Base-by-base conservation (phyloP, 805 yeast species). In the Starmerella etchellsii region DNA sequence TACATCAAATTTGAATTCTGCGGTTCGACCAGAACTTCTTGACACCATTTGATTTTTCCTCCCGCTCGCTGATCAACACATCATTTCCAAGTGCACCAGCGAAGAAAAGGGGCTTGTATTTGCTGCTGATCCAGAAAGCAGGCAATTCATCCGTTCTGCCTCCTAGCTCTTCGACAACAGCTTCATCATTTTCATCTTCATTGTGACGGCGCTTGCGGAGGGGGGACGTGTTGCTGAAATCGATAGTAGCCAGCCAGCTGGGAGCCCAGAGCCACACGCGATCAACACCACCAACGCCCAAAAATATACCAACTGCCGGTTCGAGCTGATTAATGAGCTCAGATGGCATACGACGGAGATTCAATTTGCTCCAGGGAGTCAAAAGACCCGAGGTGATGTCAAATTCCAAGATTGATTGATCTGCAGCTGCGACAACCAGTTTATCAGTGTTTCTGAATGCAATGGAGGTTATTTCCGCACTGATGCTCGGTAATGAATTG, bases 231-330 rank as follows among this genome's bases (percentile, higher is more conserved):
- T 67, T 56, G 8, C 68, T 58, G 48, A 81, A 60, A 58, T 88
- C 88, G 37, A 88, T 69, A 57, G 71, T 81, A 3, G 79, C 71
- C 14, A 87, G 50, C 94, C 95, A 88, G 38, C 72, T 72, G 18
- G 81, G 68, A 1, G 95, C 94, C 73, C 82, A 85, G n/a, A 84
- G 61, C 95, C 95, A 88, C 14, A 80, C 63, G 41, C 73, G 67
- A 26, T 62, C 53, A 1, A 61, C 49, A 26, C 62, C 59, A 3
- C 57, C 54, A 9, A 57, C 58, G 39, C 74, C 75, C 14, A 58
- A 54, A 54, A 81, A 82, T 11, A 81, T 59, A 14, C 94, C 95
- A 44, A 73, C 68, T 41, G 93, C 77, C 51, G 78, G 76, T 42
- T 81, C 88, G 15, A 70, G 71, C 39, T 71, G 63, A 2, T 65